A percentile compares a stretch with the other conserved stretches of the same genome.
Conservation (phyloP, 1,139 yeast genomes). For the Lipomyces yarrowii region DNA sequence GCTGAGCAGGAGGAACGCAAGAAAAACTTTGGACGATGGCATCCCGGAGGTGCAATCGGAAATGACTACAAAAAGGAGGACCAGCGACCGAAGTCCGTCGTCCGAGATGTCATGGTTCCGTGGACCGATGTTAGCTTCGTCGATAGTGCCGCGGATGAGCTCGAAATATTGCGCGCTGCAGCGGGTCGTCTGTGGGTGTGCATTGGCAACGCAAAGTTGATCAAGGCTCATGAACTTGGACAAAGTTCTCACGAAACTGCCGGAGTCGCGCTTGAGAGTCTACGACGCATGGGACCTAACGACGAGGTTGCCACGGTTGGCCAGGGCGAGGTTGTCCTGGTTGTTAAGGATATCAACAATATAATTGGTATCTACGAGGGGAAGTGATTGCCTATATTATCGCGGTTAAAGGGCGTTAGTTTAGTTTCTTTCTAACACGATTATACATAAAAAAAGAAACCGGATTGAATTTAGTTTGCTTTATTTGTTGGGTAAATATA, state of each 20-base stretch:
- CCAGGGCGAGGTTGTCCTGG: conserved; percentile 21
- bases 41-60: conserved; percentile 93
- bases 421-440: conserved; percentile 1
- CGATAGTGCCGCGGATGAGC: conserved; percentile 29
- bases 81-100: conserved; percentile 1
- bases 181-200: conserved; percentile 35
- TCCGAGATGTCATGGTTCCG: conserved; percentile 23
- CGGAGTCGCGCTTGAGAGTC: not conserved
- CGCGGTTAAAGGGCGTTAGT: conserved; percentile 1
- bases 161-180: conserved; percentile 35
- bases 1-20: conserved; percentile 58
- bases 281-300: conserved; percentile 8
- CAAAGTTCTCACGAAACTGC: not conserved
- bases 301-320: not conserved
- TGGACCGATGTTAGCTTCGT: conserved; percentile 28
- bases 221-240: conserved; percentile 20
- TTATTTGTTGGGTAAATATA: not conserved
- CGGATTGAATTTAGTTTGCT: not conserved
- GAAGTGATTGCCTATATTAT: not conserved
- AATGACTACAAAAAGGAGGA: conserved; percentile 44
- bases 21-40: conserved; percentile 64
- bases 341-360: conserved; percentile 14
- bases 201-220: conserved; percentile 18
- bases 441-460: not conserved
- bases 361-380: conserved; percentile 23